A percentile compares a stretch with the other conserved stretches of the same genome.
Conservation (phyloP, 345 rosid species). For the Limnanthes douglasii region DNA sequence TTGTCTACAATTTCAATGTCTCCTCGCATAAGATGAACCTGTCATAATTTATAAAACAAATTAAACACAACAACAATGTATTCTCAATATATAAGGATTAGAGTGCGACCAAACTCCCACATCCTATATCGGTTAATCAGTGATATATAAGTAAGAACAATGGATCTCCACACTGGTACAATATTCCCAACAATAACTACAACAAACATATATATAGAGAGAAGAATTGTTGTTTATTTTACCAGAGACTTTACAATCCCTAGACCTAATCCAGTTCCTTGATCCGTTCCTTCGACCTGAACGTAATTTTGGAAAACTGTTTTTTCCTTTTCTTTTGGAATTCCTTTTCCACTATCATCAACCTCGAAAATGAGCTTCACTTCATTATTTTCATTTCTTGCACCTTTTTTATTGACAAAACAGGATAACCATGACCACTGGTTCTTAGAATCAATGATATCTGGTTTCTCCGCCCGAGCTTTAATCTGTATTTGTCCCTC, state of each 20-base stretch:
- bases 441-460: slow-evolving; percentile 17
- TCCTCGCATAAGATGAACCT: slow-evolving; percentile 85
- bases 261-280: slow-evolving; percentile 77
- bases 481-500: slow-evolving; percentile 47
- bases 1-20: slow-evolving; percentile 57
- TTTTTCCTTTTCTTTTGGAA: slow-evolving; percentile 44
- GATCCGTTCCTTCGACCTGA: slow-evolving; percentile 59
- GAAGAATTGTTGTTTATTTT: too few species aligned
- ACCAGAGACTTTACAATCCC: slow-evolving; percentile 90
- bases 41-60: background rate
- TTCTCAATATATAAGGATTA: background rate
- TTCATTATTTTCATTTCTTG: slow-evolving; percentile 10
- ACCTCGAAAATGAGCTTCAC: slow-evolving; percentile 64
- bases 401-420: slow-evolving; percentile 9
- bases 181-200: too few species aligned
- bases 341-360: slow-evolving; percentile 75
- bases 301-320: slow-evolving; percentile 67
- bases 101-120: background rate
- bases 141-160: background rate
- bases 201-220: too few species aligned
- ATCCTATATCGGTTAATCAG: background rate
- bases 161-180: background rate
- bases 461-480: slow-evolving; percentile 41
- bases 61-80: background rate
- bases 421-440: slow-evolving; percentile 4